Evolutionary conservation across 768 basidiomycete genomes (phyloP).

Genomic region (Calocera viscosa): DNA sequence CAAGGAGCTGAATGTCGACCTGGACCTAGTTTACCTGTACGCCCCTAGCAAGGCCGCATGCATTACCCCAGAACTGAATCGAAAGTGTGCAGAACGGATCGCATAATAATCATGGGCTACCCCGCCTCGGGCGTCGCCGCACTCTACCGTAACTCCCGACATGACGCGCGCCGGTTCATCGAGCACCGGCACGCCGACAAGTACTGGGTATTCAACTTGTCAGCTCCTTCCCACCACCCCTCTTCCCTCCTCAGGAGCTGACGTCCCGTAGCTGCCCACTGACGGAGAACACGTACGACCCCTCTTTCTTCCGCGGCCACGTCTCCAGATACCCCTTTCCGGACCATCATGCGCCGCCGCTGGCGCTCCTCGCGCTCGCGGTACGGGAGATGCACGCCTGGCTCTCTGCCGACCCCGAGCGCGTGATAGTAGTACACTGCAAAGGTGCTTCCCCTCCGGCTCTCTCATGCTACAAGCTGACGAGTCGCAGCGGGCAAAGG

Average conservation of each 20-base stretch:
- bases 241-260: not conserved
- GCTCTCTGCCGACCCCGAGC: slow-evolving; percentile 49
- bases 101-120: slow-evolving; percentile 42
- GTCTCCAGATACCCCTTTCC: slow-evolving; percentile 82
- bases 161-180: slow-evolving; percentile 64
- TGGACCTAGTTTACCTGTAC: slow-evolving; percentile 30
- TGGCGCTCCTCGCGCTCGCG: slow-evolving; percentile 58
- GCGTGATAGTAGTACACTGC: slow-evolving; percentile 74
- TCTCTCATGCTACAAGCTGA: slow-evolving; percentile 11
- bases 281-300: slow-evolving; percentile 66
- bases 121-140: slow-evolving; percentile 69
- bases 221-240: slow-evolving; percentile 12
- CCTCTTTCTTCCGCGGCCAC: slow-evolving; percentile 52
- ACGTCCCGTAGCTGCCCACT: slow-evolving; percentile 42
- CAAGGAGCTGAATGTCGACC: slow-evolving; percentile 49
- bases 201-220: slow-evolving; percentile 81
- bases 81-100: not conserved
- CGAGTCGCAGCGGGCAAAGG: slow-evolving; percentile 57
- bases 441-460: slow-evolving; percentile 44
- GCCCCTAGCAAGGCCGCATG: slow-evolving; percentile 16
- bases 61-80: slow-evolving; percentile 47
- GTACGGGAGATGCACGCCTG: slow-evolving; percentile 63
- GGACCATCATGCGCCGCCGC: slow-evolving; percentile 78
- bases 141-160: slow-evolving; percentile 64
- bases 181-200: slow-evolving; percentile 59